These are phyloP conservation scores for Diospyros kaki DNA, from an alignment of 148 eudicot genomes.

Conservation along the genomic window DNA sequence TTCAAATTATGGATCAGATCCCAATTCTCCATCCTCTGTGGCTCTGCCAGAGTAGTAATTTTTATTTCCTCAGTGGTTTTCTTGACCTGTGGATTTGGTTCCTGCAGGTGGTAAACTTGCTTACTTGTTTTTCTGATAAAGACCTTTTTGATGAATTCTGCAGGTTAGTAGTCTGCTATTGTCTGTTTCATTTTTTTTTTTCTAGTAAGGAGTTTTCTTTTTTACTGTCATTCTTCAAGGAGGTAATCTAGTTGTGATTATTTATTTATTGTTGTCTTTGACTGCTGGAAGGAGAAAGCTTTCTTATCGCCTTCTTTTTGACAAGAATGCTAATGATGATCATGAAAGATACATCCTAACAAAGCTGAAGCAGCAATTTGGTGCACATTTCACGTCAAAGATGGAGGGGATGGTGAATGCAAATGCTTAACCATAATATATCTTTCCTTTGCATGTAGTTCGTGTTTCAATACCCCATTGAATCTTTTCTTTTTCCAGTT, in stretches of 20 bases:
- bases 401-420: constrained; percentile 3
- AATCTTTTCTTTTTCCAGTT: background rate
- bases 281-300: background rate
- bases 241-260: too few relatives aligned
- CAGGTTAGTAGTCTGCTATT: too few relatives aligned
- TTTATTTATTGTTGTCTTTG: background rate
- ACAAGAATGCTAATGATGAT: constrained; percentile 1
- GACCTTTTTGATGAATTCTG: too few relatives aligned
- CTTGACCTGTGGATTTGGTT: too few relatives aligned
- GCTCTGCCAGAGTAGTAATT: background rate
- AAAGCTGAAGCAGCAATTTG: constrained; percentile 5
- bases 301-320: background rate
- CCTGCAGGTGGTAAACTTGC: constrained; percentile 61
- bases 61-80: background rate
- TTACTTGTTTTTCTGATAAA: too few relatives aligned
- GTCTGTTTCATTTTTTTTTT: too few relatives aligned
- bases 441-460: background rate
- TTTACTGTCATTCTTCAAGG: too few relatives aligned
- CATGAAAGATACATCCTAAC: background rate
- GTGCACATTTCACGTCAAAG: background rate
- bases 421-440: too few relatives aligned
- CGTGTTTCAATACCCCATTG: background rate
- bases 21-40: background rate
- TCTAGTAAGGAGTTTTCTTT: too few relatives aligned
- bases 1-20: background rate